Evolutionary conservation across 352 stramenopile species (phyloP), one percentile per base, ranked within the genome.

Genomic region (Peronospora belbahrii): DNA sequence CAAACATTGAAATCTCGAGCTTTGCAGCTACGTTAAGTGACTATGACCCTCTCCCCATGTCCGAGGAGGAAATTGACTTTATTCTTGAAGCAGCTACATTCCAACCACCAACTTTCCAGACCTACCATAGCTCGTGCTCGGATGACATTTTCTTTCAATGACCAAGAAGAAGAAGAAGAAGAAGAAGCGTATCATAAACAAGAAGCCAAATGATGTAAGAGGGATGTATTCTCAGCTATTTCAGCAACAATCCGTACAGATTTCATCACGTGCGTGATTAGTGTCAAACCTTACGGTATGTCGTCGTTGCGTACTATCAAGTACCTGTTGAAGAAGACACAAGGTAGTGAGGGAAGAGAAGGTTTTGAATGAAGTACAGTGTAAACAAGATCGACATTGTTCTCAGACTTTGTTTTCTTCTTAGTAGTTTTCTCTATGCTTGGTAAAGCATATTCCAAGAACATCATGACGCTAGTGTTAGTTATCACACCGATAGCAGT

Each of bases 51-150:
- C 46, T 70, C 22, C 57, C 57, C 15, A 67, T 74, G 60, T 67
- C 56, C 1, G 60, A 65, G 42, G 64, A 70, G 38, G 64, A 74
- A 31, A 70, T 74, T 35, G 60, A 74, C 48, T 51, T 65, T 8
- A 66, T 74, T 30, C 52, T 74, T n/a, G 64, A 74, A 25, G 59
- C 48, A 8, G 58, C 63, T 4, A 65, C 62, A 42, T 27, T 61
- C 13, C 62, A 52, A 17, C 27, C 52, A 34, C 38, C 52, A 39
- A 30, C 42, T 27, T 22, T 45, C 14, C 59, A 57, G 47, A 52
- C 51, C 3, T 37, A 61, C 6, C 24, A 32, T 6, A 39, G 7
- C 53, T 59, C 47, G 56, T 71, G 11, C 46, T 71, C 8, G 24
- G 6, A 28, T 9, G 24, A 28, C 11, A 28, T 28, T 5, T 28